Conservation (phyloP, 176 grass and related monocot genomes). For the Aegilops umbellulata region DNA sequence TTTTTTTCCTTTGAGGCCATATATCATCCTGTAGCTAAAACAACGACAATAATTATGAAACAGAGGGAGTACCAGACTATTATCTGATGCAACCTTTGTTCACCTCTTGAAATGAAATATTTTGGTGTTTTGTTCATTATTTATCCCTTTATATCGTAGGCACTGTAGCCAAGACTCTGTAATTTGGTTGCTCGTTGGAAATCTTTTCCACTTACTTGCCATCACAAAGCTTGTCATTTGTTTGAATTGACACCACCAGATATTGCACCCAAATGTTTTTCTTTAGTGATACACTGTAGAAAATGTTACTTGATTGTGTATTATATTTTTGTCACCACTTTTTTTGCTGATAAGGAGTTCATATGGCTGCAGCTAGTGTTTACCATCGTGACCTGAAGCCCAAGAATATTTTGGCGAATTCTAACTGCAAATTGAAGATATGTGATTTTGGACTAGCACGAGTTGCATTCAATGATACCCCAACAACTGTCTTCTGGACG, state of each 20-base stretch:
- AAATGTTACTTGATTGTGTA: background rate
- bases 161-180: background rate
- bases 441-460: conserved; percentile 98
- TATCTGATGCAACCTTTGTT: background rate
- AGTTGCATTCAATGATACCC: conserved; percentile 87
- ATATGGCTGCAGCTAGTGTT: conserved; percentile 69
- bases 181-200: background rate
- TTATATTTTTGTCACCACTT: background rate
- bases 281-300: background rate
- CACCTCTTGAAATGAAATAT: background rate
- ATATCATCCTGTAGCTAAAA: background rate
- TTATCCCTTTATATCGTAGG: background rate
- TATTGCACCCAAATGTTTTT: background rate
- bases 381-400: conserved; percentile 98
- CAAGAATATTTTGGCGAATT: conserved; percentile 98
- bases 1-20: background rate
- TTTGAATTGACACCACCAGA: background rate
- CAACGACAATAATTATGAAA: no score
- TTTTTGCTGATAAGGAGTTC: conserved; percentile 34
- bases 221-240: background rate
- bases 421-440: conserved; percentile 99
- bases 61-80: background rate
- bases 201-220: background rate
- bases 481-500: conserved; percentile 97
- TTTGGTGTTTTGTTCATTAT: background rate